Evolutionary conservation across 2,329 filamentous ascomycete genomes (phyloP), one percentile per base, ranked within the genome.

Genomic region (Botryosphaeria agaves): DNA sequence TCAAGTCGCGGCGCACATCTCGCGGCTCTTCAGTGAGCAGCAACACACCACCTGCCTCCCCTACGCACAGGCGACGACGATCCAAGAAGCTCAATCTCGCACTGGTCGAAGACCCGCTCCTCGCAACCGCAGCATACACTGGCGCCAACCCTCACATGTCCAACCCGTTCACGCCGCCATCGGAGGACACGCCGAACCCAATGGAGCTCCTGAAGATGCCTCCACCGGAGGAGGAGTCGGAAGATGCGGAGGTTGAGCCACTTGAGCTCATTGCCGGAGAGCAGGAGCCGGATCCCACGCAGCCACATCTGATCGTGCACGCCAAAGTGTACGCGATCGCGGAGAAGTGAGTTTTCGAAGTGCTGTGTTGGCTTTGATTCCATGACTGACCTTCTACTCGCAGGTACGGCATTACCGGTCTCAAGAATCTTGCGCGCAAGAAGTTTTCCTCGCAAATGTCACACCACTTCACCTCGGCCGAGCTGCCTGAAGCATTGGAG

Each of bases 301-400:
- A 48, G 25, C 49, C 57, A 5, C 50, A 61, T 40, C 48, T 63
- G 5, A 37, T 63, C 28, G 49, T 53, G 11, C 61, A 64, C 38
- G 54, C 58, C 9, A 55, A 56, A 31, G 55, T 64, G 23, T 64
- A 64, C 40, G 58, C 59, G 19, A 51, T 64, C 15, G 61, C 58
- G 7, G 61, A 64, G 42, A 64, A 64, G 48, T n/a, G n/a, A n/a
- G n/a, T n/a, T n/a, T n/a, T n/a, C n/a, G n/a, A n/a, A n/a, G n/a
- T n/a, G n/a, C n/a, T n/a, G n/a, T n/a, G n/a, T n/a, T n/a, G 20
- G 7, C 7, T 23, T n/a, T 23, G 7, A 23, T n/a, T 23, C 7
- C 20, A 23, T 23, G 20, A 23, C n/a, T n/a, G 7, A 23, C 20
- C 7, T 23, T 7, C 20, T 14, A 23, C 15, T 12, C 5, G 23